phyloP scores from a whole-genome alignment of 2,329 filamentous ascomycete genomes.

The Akanthomyces muscarius region DNA sequence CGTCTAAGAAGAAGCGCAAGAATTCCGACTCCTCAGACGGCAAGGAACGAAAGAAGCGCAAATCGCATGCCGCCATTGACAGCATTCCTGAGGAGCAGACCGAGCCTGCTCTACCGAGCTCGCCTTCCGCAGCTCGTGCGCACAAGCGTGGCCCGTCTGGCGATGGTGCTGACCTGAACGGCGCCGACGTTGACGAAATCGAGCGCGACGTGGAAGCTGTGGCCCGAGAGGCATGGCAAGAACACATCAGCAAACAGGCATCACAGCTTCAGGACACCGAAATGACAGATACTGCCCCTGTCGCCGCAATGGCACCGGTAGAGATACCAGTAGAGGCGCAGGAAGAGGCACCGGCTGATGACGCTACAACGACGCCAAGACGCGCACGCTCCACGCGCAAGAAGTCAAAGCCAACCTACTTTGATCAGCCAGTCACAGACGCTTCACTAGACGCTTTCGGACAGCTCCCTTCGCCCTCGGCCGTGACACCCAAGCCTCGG shows the following conservation, averaged over 20 bases:
- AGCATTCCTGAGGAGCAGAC: slow-evolving; percentile 21
- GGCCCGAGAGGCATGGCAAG: slow-evolving; percentile 34
- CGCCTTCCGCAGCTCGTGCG: slow-evolving; percentile 27
- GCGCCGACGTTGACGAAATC: slow-evolving; percentile 4
- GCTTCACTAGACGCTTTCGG: slow-evolving; percentile 21
- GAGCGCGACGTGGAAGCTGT: slow-evolving; percentile 29
- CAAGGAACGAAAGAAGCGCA: slow-evolving; percentile 33
- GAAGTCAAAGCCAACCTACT: slow-evolving; percentile 47
- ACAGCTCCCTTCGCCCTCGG: slow-evolving; percentile 33
- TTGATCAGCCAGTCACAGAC: slow-evolving; percentile 30
- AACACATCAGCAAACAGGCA: slow-evolving; percentile 29
- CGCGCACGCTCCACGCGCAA: slow-evolving; percentile 36
- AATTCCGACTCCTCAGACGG: slow-evolving; percentile 27
- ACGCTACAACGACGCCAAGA: slow-evolving; percentile 22
- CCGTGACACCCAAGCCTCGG: slow-evolving; percentile 19
- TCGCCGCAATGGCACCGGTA: slow-evolving; percentile 16
- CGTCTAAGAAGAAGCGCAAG: slow-evolving; percentile 32
- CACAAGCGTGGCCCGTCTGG: slow-evolving; percentile 26
- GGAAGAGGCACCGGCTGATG: slow-evolving; percentile 12
- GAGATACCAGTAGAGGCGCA: slow-evolving; percentile 14
- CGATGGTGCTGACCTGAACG: slow-evolving; percentile 17
- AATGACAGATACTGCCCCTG: slow-evolving; percentile 19
- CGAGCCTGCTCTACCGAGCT: slow-evolving; percentile 24
- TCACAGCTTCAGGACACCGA: slow-evolving; percentile 16
- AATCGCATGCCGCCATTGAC: slow-evolving; percentile 22